These are phyloP conservation scores for Penicillium sp. DNA, from an alignment of 2,329 filamentous ascomycete species.

Conservation along the genomic window DNA sequence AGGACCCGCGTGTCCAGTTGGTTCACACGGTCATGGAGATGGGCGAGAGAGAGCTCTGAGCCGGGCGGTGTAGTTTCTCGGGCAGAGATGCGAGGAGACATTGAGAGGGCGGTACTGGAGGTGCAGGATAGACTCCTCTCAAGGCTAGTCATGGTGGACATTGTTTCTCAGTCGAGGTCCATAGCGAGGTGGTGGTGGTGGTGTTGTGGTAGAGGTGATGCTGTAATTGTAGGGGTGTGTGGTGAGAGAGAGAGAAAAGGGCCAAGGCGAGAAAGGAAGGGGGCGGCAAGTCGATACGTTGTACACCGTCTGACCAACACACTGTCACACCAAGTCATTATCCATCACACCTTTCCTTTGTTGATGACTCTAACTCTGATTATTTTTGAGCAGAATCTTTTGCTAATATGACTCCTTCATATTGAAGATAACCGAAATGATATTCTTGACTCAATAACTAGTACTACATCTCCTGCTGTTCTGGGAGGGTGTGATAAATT, in stretches of 20 bases:
- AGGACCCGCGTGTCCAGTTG: conserved; percentile 39
- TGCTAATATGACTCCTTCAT: neutral
- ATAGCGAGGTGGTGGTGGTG: conserved; percentile 6
- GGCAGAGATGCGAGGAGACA: conserved; percentile 37
- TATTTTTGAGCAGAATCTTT: neutral
- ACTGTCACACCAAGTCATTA: neutral
- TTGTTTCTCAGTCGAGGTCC: conserved; percentile 13
- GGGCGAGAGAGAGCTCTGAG: conserved; percentile 36
- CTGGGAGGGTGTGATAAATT: neutral
- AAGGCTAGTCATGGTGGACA: conserved; percentile 35
- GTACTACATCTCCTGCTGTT: neutral
- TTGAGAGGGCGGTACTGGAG: conserved; percentile 38
- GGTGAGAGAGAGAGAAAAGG: conserved; percentile 13
- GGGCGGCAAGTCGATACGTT: neutral
- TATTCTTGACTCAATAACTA: neutral
- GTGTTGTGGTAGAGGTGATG: neutral
- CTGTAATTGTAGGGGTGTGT: conserved; percentile 4
- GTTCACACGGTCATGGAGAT: conserved; percentile 41
- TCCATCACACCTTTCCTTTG: neutral
- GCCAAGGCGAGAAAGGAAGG: conserved; percentile 4
- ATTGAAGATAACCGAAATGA: neutral
- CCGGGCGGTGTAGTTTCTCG: conserved; percentile 38
- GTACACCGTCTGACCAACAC: conserved; percentile 8
- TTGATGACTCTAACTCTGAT: neutral
- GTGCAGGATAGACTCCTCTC: conserved; percentile 40